Evolutionary conservation across 2,329 filamentous ascomycete genomes (phyloP), one percentile per base, ranked within the genome.

Genomic region (Cytospora schulzeri): DNA sequence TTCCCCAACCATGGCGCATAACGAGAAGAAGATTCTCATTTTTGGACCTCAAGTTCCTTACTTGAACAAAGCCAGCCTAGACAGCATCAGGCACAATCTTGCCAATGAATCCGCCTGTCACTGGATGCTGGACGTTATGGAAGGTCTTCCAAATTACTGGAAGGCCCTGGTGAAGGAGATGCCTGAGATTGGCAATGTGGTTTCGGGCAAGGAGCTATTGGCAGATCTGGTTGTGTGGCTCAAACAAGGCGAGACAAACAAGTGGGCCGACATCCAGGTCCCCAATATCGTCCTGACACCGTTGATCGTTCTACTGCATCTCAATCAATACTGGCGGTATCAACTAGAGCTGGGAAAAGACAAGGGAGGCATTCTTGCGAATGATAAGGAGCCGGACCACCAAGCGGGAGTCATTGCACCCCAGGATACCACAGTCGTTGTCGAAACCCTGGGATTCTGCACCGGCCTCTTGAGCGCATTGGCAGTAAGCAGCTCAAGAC

Each of bases 391-490:
- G 5, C 31, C 31, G 31, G 31, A 33, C 5, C 11, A 5, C 5
- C 31, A 33, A 33, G 31, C 31, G 11, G 11, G 31, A 33, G 5
- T 11, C 31, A 33, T 33, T 11, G 38, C 7, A 50, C 15, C 15
- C 17, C 45, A 50, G 45, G 45, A 14, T 19, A 50, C 6, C 14
- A 50, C 15, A 50, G 22, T 19, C 45, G 22, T 50, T 24, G 26
- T 31, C 24, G 55, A 57, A 19, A 57, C 57, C 17, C 57, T 60
- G n/a, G 79, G 79, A 0, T 75, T 80, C 58, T 81, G 79, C 41
- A 75, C 74, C 1, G 79, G 79, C 0, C 62, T 80, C 1, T 60
- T 81, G 24, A 73, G 68, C 52, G 76, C 79, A 9, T 63, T 76
- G 15, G 76, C 77, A 0, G 75, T 78, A 1, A 70, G 77, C 0